Evolutionary conservation across 140 eudicot species (phyloP), one percentile per base, ranked within the genome.

Genomic region (Stevia rebaudiana): DNA sequence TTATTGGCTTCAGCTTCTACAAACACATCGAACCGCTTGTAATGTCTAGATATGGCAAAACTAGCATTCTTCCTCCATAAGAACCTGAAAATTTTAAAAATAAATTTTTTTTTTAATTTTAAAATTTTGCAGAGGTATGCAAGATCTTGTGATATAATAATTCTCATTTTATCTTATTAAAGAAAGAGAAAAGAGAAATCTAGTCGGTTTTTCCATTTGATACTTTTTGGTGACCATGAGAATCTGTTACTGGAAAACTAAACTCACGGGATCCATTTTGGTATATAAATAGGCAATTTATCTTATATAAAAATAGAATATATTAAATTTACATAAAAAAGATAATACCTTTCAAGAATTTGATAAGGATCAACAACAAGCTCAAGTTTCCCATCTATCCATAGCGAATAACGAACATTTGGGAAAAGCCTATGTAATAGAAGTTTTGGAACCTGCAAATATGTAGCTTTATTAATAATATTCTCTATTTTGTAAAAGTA

Each of bases 371-470:
- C 96, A 51, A 87, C 96, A 74, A 91, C 96, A 60, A 91, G 96
- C 83, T 91, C 95, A 59, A 91, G 98, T 77, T 91, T 91, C 53
- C 91, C 98, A 82, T 91, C 98, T 31, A 91, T 75, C 98, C 98
- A 91, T 62, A 91, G 39, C 65, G 98, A 91, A 70, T 91, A 91
- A 55, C 85, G 91, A 44, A 86, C 96, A 73, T 81, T 78, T 37
- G 96, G 91, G 73, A 87, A 91, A 53, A 91, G 89, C 75, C 96
- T 88, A 59, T 91, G 98, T 56, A 91, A 70, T 62, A 91, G 85
- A 77, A 91, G 96, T 81, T 91, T 91, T 1, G 98, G 98, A 46
- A 91, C 49, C 98, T 91, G 70, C 77, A 74, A 42, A 63, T 37
- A 62, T 18, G 61, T 35, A 36, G 12, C 48, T 31, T 23, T 35